Base-by-base conservation (phyloP, 192 early-diverging fungal species). In the Irineochytrium annulatum region DNA sequence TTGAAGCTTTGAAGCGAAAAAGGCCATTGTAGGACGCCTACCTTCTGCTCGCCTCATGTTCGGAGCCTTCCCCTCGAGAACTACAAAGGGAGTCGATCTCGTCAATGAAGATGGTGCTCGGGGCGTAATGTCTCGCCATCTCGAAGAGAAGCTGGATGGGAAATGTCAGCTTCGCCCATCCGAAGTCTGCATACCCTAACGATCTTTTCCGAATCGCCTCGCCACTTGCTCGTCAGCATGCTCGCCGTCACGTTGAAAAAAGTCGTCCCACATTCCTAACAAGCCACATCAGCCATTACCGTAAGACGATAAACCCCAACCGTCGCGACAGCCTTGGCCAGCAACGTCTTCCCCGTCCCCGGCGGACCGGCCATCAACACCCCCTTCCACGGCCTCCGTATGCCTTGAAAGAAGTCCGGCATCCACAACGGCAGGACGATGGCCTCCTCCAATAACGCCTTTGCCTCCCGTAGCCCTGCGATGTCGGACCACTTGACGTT, bases 351-450 rank as follows among this genome's bases (percentile, higher is more conserved):
- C 22, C 83, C 83, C 0, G 83, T 85, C 13, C 83, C 83, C 8
- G 83, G 83, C 16, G 83, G 83, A 0, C 83, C 83, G 11, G 71
- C 65, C 81, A 85, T 82, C 29, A 85, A 58, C n/a, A 85, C 81
- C 16, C 83, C 83, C 55, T 83, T 84, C 82, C 81, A 83, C 13
- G 81, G 81, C 34, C 81, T 43, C 41, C 79, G 60, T 39, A 81
- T 81, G 1, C 77, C 81, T 62, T 82, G 68, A 59, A 85, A 85
- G 58, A 61, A 85, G 45, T 85, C 81, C 43, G 83, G 83, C 83
- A 85, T 85, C 83, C 81, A 84, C 19, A 84, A 55, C 1, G 83
- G 83, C 6, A 85, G 51, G 1, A 85, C 83, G 53, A 85, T 79
- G 19, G 83, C 83, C 69, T 85, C 83, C 65, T 84, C 83, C 32